These are phyloP conservation scores for Pythium rhizo-oryzae DNA, from an alignment of 352 stramenopile genomes.

Conservation along the genomic window DNA sequence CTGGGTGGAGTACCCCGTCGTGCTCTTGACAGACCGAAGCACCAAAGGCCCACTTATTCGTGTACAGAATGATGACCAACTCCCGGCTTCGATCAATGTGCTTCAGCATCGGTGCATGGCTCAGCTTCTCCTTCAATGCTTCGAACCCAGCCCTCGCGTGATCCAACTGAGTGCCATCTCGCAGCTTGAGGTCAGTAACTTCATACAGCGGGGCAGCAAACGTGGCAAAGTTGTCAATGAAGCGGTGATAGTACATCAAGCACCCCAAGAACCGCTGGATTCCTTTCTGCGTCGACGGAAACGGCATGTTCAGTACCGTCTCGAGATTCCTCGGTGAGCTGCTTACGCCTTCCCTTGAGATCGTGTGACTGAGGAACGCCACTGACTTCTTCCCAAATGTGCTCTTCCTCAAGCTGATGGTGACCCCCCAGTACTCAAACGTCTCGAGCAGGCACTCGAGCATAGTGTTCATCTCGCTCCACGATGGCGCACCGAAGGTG, in stretches of 20 bases:
- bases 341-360: background rate
- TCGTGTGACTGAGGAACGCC: conserved; percentile 14
- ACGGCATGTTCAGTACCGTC: conserved; percentile 10
- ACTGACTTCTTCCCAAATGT: conserved; percentile 21
- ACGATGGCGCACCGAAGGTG: conserved; percentile 8
- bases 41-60: conserved; percentile 21
- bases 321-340: conserved; percentile 3
- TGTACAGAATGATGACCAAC: conserved; percentile 15
- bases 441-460: conserved; percentile 14
- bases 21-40: conserved; percentile 18
- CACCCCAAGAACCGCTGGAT: conserved; percentile 24
- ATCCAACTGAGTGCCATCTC: conserved; percentile 4
- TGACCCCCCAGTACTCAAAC: conserved; percentile 27
- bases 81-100: conserved; percentile 2
- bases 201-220: conserved; percentile 18
- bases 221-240: conserved; percentile 22
- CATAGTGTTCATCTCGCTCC: conserved; percentile 16
- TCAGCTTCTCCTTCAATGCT: conserved; percentile 14
- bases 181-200: conserved; percentile 10
- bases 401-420: conserved; percentile 33
- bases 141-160: conserved; percentile 18
- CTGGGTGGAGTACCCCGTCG: conserved; percentile 6
- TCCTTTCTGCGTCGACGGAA: conserved; percentile 17
- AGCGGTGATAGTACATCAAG: conserved; percentile 24
- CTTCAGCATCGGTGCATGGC: conserved; percentile 4